Evolutionary conservation across 1,284 basidiomycete genomes (phyloP), one percentile per base, ranked within the genome.

Genomic region (Rhodotorula sp.): DNA sequence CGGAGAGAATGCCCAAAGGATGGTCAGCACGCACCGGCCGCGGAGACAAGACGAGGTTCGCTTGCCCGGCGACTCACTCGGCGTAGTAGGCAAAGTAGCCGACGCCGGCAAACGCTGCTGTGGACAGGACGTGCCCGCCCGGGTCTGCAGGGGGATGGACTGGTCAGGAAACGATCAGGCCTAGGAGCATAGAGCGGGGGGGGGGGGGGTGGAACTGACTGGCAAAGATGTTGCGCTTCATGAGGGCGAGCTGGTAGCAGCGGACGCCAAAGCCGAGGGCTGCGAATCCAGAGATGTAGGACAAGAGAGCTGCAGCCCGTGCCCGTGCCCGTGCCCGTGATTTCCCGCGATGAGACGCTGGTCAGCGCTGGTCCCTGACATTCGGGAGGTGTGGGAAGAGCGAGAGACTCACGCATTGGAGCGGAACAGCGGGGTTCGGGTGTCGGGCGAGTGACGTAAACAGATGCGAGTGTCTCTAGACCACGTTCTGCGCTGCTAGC

Each of bases 161-260:
- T 43, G 26, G 15, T 6, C 10, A 31, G 34, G 20, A 3, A 46
- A 18, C 4, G 7, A 51, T 58, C 51, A 59, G 52, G 29, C 29
- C 3, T 29, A 29, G 29, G 20, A 39, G 61, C 7, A 12, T n/a
- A 34, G 18, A 34, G 48, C 54, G 29, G n/a, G 52, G 52, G 23
- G 18, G 26, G 23, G 10, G 20, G n/a, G n/a, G 34, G 64, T 76
- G 65, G 43, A 78, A 78, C 54, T 56, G 54, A 56, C 79, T 79
- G 47, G 78, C 76, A 56, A 79, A 79, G 64, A 80, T 73, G 73
- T 79, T 78, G 65, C 79, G 78, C 74, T 78, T 79, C 76, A 75
- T 65, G 70, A 80, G 76, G 49, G 77, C 78, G 47, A 79, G 69
- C 62, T 78, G 76, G 73, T 78, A 80, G 68, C 76, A 76, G 20